phyloP scores from a whole-genome alignment of 352 stramenopile species.

The Pythium pyrilobum region DNA sequence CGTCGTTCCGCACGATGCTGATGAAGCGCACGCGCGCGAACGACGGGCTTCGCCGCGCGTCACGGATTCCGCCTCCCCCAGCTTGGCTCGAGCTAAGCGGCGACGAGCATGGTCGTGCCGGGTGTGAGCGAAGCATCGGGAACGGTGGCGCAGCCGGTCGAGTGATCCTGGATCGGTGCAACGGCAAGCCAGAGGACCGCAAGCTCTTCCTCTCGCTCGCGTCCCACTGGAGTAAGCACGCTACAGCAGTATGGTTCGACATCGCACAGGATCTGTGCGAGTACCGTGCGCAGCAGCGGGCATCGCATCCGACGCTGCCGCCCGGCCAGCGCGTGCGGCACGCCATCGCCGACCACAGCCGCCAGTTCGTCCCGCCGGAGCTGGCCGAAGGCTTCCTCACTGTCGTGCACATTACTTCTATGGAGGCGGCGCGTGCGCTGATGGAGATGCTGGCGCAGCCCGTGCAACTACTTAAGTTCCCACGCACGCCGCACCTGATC shows the following conservation, averaged over 20 bases:
- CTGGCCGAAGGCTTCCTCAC: slow-evolving; percentile 45
- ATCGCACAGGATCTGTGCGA: slow-evolving; percentile 34
- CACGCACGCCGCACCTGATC: slow-evolving; percentile 54
- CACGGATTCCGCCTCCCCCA: background rate
- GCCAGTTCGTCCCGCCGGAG: slow-evolving; percentile 31
- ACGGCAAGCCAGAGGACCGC: slow-evolving; percentile 38
- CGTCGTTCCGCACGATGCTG: slow-evolving; percentile 47
- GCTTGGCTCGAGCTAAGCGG: slow-evolving; percentile 45
- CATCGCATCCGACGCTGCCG: slow-evolving; percentile 35
- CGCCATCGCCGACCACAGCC: slow-evolving; percentile 41
- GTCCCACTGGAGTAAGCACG: slow-evolving; percentile 41
- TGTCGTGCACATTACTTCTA: slow-evolving; percentile 44
- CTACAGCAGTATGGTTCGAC: slow-evolving; percentile 62
- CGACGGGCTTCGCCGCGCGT: background rate
- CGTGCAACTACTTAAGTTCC: slow-evolving; percentile 53
- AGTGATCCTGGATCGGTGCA: slow-evolving; percentile 54
- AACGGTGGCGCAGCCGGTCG: slow-evolving; percentile 6
- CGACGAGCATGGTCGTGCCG: slow-evolving; percentile 40
- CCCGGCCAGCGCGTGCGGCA: slow-evolving; percentile 34
- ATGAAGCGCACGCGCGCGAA: slow-evolving; percentile 27
- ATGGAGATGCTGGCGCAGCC: slow-evolving; percentile 28
- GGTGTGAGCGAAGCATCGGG: slow-evolving; percentile 29
- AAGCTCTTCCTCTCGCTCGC: slow-evolving; percentile 38
- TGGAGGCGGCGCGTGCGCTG: slow-evolving; percentile 34
- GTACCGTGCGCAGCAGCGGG: slow-evolving; percentile 37